Base-by-base conservation (phyloP, 1,284 basidiomycete species). In the Rhodotorula sp. region DNA sequence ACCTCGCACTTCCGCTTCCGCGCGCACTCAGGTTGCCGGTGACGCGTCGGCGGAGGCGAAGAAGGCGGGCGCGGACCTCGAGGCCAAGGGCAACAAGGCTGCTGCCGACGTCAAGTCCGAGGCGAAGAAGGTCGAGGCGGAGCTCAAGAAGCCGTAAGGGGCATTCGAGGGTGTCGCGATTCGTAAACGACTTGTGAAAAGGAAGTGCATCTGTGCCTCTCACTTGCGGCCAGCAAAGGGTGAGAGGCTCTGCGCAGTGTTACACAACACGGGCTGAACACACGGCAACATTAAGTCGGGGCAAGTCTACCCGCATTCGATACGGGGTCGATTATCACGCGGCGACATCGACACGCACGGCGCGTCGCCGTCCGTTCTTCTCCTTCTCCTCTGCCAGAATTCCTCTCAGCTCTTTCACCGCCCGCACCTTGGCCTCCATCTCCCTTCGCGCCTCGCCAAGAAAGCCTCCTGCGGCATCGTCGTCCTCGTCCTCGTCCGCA, bases 51-150 rank as follows among this genome's bases (percentile, higher is more conserved):
- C 64, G 42, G 67, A 72, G 46, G 71, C 67, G 3, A 60, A 64
- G 52, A 72, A 72, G 64, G 53, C 45, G 2, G 71, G 50, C 19
- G 55, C 60, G 19, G 71, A 72, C 17, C 10, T 60, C 8, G 48
- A 56, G 55, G 62, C 49, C 34, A 7, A 13, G 10, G 67, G 52
- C 23, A 27, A 60, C n/a, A 66, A 72, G 61, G 41, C 56, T 12
- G 56, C 46, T 23, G 64, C 66, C 7, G 70, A 71, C 7, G 60
- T 66, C 27, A 58, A 64, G 57, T 42, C 56, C 3, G 52, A 41
- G 9, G 50, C 56, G 27, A 27, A 61, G 52, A 71, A 71, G 61
- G 48, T 60, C 61, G 62, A 67, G 25, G 65, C 66, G 7, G 66
- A 71, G 65, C 7, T 55, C n/a, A 54, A 67, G 59, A 46, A 49